phyloP scores from a whole-genome alignment of 306 rosid species.

The Glycine tomentella region DNA sequence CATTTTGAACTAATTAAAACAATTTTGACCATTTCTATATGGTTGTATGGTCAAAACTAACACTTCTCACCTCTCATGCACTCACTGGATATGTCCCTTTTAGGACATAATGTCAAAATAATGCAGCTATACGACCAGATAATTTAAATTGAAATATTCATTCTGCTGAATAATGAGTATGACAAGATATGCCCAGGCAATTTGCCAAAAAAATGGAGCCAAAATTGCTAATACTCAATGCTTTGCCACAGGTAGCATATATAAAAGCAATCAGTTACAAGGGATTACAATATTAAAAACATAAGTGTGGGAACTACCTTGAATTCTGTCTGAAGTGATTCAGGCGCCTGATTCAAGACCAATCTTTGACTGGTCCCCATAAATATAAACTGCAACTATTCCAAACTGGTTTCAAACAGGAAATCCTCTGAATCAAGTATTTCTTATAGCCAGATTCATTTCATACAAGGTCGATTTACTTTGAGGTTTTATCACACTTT shows the following conservation, averaged over 20 bases:
- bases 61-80: neutral
- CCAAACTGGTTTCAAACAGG: conserved; percentile 33
- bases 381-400: conserved; percentile 69
- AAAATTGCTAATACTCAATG: conserved; percentile 13
- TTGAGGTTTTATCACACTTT: conserved; percentile 35
- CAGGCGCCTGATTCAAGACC: conserved; percentile 49
- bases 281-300: conserved; percentile 22
- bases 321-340: conserved; percentile 59
- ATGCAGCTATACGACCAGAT: conserved; percentile 15
- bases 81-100: neutral
- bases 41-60: neutral
- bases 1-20: no score
- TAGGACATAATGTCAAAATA: conserved; percentile 2
- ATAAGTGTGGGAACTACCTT: conserved; percentile 54
- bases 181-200: conserved; percentile 22
- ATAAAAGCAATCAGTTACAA: conserved; percentile 18
- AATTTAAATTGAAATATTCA: conserved; percentile 12
- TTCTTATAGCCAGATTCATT: conserved; percentile 32
- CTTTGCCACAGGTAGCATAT: neutral
- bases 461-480: neutral
- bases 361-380: conserved; percentile 56
- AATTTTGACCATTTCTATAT: neutral
- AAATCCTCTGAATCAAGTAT: conserved; percentile 36
- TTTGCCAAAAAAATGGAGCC: neutral
- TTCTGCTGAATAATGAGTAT: conserved; percentile 28